phyloP scores from a whole-genome alignment of 2,329 filamentous ascomycete species.

The Clonostachys rhizophaga region DNA sequence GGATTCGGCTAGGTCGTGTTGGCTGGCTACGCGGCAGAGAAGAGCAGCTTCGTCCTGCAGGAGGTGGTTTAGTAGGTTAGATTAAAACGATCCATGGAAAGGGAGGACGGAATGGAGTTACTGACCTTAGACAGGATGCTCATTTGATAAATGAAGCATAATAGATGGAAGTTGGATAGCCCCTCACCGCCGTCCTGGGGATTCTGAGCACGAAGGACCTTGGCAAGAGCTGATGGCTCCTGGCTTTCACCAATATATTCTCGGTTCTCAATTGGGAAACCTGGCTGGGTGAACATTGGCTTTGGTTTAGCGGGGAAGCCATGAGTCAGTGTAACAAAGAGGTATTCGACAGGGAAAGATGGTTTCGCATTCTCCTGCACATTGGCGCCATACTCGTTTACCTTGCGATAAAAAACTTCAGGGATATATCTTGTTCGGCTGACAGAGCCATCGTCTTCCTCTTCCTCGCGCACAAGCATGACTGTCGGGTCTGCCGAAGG shows the following conservation, averaged over 20 bases:
- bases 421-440: slow-evolving; percentile 84
- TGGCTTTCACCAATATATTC: slow-evolving; percentile 82
- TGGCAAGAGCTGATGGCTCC: slow-evolving; percentile 64
- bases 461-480: slow-evolving; percentile 92
- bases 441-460: slow-evolving; percentile 69
- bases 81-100: not conserved
- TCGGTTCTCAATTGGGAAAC: slow-evolving; percentile 89
- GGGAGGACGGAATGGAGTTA: slow-evolving; percentile 2
- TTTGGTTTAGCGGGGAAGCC: slow-evolving; percentile 82
- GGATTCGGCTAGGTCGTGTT: slow-evolving; percentile 74
- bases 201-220: slow-evolving; percentile 63
- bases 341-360: slow-evolving; percentile 91
- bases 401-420: slow-evolving; percentile 91
- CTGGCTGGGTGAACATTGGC: slow-evolving; percentile 68
- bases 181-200: slow-evolving; percentile 40
- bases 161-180: slow-evolving; percentile 88
- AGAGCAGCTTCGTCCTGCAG: slow-evolving; percentile 81
- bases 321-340: slow-evolving; percentile 92
- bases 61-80: slow-evolving; percentile 5
- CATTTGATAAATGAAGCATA: slow-evolving; percentile 81
- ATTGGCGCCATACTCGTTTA: slow-evolving; percentile 95
- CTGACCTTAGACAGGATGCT: slow-evolving; percentile 80
- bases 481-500: slow-evolving; percentile 87
- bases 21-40: slow-evolving; percentile 78
- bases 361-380: slow-evolving; percentile 98